A percentile compares a stretch with the other conserved stretches of the same genome.
These are phyloP conservation scores for Carpinus fangiana DNA, from an alignment of 306 rosid genomes.

Conservation along the genomic window DNA sequence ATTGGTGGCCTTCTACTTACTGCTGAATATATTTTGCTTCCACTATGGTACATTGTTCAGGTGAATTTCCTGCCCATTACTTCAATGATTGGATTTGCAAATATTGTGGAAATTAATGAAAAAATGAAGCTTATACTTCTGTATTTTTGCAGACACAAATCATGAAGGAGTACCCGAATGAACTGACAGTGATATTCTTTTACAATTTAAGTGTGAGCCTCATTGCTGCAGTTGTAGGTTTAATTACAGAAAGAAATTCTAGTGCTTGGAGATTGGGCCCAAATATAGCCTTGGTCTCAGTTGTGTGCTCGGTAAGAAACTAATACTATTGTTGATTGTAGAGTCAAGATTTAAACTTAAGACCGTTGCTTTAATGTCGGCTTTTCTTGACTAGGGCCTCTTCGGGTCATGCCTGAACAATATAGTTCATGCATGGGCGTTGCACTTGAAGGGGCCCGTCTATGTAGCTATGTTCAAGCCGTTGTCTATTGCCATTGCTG, in stretches of 20 bases:
- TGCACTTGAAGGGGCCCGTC: constrained; percentile 82
- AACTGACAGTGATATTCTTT: constrained; percentile 71
- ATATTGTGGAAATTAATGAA: background rate
- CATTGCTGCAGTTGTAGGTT: constrained; percentile 50
- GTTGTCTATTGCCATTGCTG: constrained; percentile 69
- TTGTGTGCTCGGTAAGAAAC: constrained; percentile 73
- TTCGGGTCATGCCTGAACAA: constrained; percentile 81
- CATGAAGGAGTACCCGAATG: constrained; percentile 83
- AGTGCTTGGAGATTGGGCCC: constrained; percentile 71
- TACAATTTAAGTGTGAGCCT: constrained; percentile 65
- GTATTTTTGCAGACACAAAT: constrained; percentile 64
- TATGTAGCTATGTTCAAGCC: constrained; percentile 92
- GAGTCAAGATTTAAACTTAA: too few species aligned
- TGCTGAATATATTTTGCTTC: constrained; percentile 62
- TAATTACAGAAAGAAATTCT: constrained; percentile 54
- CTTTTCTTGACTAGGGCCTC: constrained; percentile 53
- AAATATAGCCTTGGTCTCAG: constrained; percentile 57
- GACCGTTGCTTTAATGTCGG: background rate
- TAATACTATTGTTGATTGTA: background rate
- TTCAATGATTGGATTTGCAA: background rate
- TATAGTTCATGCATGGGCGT: constrained; percentile 73
- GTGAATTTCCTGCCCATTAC: constrained; percentile 32
- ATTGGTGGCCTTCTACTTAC: constrained; percentile 75
- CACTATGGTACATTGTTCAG: constrained; percentile 78
- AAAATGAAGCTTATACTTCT: background rate